Evolutionary conservation across 768 basidiomycete genomes (phyloP), one percentile per base, ranked within the genome.

Genomic region (Suillus discolor): DNA sequence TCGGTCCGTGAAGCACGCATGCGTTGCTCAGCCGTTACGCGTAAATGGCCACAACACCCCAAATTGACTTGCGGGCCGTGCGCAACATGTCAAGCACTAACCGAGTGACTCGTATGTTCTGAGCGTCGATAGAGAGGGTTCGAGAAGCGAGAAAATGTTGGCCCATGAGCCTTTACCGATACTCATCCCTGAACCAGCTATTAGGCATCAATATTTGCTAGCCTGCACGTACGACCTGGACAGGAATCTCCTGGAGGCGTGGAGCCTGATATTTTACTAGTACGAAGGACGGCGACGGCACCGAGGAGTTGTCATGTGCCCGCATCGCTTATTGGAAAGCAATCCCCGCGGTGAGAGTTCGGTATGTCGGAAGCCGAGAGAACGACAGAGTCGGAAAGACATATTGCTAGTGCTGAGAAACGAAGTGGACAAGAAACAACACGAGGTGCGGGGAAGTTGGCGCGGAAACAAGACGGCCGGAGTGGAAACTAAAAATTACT

Each of bases 391-490:
- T 54, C 23, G 23, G 57, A 38, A 16, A 18, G 57, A 28, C 13
- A 12, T 23, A 51, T 51, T 51, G 25, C 49, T n/a, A n/a, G 54
- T 34, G 54, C 31, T 54, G 55, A 57, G 57, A 57, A 57, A 59
- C 39, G 25, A 41, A 54, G 53, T 54, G 25, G 25, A 18, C 38
- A 60, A 59, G 39, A 41, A 41, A 59, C 6, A 28, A 25, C 57
- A 60, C 23, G 39, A 60, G 39, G 59, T 60, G 59, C 41, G 59
- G 41, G 59, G 59, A 60, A 60, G 59, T 20, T 42, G 59, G 12
- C 18, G 38, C 57, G 57, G 39, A 20, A 39, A 41, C 41, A 31
- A 60, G 25, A 60, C 18, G 59, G 31, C 53, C 53, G 53, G 59
- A 42, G 41, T 38, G 38, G 28, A 31, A 11, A 20, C 42, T 6